phyloP scores from a whole-genome alignment of 495 filamentous ascomycete species.

The Aspergillus carlsbadensis region DNA sequence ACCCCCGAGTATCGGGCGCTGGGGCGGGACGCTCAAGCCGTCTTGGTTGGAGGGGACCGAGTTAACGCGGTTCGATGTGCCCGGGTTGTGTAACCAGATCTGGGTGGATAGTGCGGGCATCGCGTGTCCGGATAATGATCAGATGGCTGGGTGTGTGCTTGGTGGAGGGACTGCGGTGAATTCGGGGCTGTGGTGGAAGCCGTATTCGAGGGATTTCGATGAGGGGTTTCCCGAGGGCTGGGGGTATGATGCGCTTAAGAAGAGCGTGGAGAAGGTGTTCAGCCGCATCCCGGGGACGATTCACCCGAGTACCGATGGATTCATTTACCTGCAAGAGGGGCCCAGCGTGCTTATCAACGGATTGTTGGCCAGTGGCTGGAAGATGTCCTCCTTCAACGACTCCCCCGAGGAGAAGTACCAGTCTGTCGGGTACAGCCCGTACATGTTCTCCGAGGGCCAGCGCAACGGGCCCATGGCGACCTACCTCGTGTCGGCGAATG shows the following conservation, averaged over 20 bases:
- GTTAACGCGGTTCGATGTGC: constrained; percentile 77
- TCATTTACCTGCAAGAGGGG: constrained; percentile 65
- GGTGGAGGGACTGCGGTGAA: constrained; percentile 61
- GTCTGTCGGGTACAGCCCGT: constrained; percentile 64
- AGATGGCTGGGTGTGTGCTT: constrained; percentile 22
- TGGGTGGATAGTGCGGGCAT: constrained; percentile 70
- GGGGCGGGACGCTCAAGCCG: constrained; percentile 31
- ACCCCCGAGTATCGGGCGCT: constrained; percentile 28
- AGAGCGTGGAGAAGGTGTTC: constrained; percentile 57
- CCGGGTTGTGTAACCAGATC: constrained; percentile 54
- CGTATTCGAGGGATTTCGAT: constrained; percentile 65
- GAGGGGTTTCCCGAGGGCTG: constrained; percentile 72
- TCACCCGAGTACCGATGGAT: constrained; percentile 64
- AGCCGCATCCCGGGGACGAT: constrained; percentile 68
- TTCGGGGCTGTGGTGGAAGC: constrained; percentile 50
- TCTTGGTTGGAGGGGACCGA: constrained; percentile 23
- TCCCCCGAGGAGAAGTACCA: constrained; percentile 64
- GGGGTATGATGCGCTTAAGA: constrained; percentile 65
- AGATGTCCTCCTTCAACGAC: constrained; percentile 57
- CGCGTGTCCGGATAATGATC: constrained; percentile 37
- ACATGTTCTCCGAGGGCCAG: constrained; percentile 66
- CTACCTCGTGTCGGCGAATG: constrained; percentile 64
- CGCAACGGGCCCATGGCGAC: constrained; percentile 72
- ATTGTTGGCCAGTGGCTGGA: constrained; percentile 59
- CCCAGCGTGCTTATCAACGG: constrained; percentile 59